Conservation (phyloP, 495 filamentous ascomycete genomes). For the Recurvomyces mirabilis region DNA sequence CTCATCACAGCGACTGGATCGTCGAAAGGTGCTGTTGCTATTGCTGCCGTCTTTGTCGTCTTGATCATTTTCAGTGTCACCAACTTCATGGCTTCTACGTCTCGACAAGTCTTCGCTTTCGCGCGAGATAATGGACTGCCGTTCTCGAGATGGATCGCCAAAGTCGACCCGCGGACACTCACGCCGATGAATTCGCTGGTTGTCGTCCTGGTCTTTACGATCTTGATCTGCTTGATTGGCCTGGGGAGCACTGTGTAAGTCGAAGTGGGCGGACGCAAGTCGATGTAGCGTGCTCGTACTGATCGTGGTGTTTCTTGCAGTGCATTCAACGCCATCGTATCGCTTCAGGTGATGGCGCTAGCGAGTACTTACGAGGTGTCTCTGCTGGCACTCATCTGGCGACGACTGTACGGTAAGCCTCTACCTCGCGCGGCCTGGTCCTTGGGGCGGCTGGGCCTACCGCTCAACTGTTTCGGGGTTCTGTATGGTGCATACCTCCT, state of each 20-base stretch:
- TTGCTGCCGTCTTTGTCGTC: slow-evolving; percentile 11
- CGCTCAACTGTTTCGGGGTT: slow-evolving; percentile 8
- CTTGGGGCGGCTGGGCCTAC: slow-evolving; percentile 8
- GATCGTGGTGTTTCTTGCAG: too few relatives aligned
- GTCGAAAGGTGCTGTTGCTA: background rate
- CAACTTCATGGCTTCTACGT: slow-evolving; percentile 14
- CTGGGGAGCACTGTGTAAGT: slow-evolving; percentile 15
- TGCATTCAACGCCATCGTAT: slow-evolving; percentile 17
- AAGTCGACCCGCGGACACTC: background rate
- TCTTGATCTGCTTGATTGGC: slow-evolving; percentile 16
- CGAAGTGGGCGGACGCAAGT: too few relatives aligned
- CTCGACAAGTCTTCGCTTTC: slow-evolving; percentile 17
- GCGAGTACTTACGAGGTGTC: slow-evolving; percentile 8
- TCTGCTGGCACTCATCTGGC: slow-evolving; percentile 11
- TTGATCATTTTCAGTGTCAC: slow-evolving; percentile 13
- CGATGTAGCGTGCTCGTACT: too few relatives aligned
- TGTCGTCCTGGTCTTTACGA: background rate
- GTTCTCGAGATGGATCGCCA: slow-evolving; percentile 3
- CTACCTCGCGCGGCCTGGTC: slow-evolving; percentile 9
- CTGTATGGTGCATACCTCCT: slow-evolving; percentile 6
- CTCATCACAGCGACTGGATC: slow-evolving; percentile 10
- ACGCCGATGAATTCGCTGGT: background rate
- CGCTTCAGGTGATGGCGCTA: slow-evolving; percentile 11
- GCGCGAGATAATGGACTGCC: slow-evolving; percentile 12
- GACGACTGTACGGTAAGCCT: slow-evolving; percentile 7